A percentile compares a stretch with the other conserved stretches of the same genome.
Evolutionary conservation across 495 filamentous ascomycete genomes (phyloP).

Genomic region (Penicillium waksmanii): DNA sequence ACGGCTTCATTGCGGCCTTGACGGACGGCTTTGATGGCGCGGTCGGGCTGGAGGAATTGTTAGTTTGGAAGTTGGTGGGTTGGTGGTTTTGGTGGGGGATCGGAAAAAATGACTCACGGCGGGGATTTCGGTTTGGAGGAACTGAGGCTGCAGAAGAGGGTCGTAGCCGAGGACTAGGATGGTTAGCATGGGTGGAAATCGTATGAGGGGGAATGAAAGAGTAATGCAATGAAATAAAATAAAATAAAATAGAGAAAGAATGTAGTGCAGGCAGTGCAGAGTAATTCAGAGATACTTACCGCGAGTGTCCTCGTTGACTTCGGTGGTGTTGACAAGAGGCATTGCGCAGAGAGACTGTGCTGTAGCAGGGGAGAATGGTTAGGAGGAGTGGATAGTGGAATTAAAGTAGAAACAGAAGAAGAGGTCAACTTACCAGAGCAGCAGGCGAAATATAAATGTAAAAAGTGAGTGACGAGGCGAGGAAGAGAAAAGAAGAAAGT

Average conservation of each 20-base stretch:
- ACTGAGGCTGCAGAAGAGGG: constrained; percentile 85
- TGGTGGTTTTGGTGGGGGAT: constrained; percentile 9
- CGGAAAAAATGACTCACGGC: constrained; percentile 58
- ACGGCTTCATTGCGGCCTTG: constrained; percentile 81
- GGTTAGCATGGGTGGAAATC: neutral
- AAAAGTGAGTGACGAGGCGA: neutral
- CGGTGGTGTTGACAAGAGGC: constrained; percentile 53
- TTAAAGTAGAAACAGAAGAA: neutral
- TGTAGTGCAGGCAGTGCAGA: neutral
- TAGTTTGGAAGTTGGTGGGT: constrained; percentile 1
- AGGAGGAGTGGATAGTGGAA: neutral
- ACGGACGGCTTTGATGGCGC: constrained; percentile 70
- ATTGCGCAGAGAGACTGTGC: constrained; percentile 33
- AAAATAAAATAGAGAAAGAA: neutral
- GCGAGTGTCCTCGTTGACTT: constrained; percentile 57
- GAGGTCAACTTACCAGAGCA: neutral
- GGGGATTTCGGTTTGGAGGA: constrained; percentile 88
- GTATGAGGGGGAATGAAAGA: neutral
- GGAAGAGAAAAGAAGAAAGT: neutral
- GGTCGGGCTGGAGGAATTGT: constrained; percentile 40
- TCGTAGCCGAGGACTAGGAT: constrained; percentile 87
- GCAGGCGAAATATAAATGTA: neutral
- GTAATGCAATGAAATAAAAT: neutral
- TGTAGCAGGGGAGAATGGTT: neutral
- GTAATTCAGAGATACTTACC: constrained; percentile 37